Percentiles rank a stretch among this genome's conserved stretches.
Conservation (phyloP, 257 asterid genomes). For the Knoxia roxburghii region DNA sequence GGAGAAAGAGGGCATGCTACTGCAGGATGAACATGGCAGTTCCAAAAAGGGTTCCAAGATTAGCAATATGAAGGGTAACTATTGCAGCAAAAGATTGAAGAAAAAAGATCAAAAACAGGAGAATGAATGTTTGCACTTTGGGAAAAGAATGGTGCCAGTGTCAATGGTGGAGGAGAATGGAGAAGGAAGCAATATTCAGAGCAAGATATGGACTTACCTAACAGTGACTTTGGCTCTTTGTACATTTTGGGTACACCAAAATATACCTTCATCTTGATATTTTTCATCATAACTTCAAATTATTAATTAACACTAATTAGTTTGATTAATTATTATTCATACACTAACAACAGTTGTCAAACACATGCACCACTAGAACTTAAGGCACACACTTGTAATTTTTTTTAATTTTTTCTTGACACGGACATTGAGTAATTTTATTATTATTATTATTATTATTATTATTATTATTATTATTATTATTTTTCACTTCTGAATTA, state of each 20-base stretch:
- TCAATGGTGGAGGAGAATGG: conserved; percentile 1
- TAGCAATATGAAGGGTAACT: conserved; percentile 1
- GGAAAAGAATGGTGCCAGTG: conserved; percentile 6
- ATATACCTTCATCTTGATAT: conserved; percentile 22
- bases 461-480: no score
- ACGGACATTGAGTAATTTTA: no score
- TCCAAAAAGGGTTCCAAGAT: background rate
- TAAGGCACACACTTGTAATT: conserved; percentile 13
- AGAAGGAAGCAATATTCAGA: conserved; percentile 9
- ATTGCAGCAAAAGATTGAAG: conserved; percentile 1
- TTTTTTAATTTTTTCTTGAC: background rate
- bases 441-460: no score
- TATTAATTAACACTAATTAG: background rate
- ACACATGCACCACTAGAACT: conserved; percentile 12
- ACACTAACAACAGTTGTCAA: conserved; percentile 17
- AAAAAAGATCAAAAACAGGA: background rate
- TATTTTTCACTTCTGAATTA: background rate
- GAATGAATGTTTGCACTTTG: conserved; percentile 7
- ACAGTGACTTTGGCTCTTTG: conserved; percentile 30
- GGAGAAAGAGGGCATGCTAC: conserved; percentile 6
- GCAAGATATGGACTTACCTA: conserved; percentile 26
- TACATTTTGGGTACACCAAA: conserved; percentile 31
- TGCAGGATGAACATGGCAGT: no score
- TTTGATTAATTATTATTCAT: background rate
- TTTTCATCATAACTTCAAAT: no score